phyloP scores from a whole-genome alignment of 495 filamentous ascomycete genomes.

The Tuber indicum region DNA sequence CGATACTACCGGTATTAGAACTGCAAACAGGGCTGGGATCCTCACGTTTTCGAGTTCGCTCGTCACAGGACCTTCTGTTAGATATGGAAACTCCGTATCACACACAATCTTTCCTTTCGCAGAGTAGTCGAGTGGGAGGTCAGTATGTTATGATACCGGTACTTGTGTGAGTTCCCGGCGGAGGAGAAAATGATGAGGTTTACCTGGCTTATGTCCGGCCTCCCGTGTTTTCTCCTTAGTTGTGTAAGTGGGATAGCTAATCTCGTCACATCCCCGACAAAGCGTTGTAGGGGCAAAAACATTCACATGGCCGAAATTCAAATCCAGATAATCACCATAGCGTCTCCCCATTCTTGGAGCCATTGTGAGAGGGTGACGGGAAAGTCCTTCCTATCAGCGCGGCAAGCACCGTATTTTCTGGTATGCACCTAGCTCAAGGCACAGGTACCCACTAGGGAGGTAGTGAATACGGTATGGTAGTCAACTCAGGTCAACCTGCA shows the following conservation, averaged over 20 bases:
- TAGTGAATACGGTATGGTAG: no score
- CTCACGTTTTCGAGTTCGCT: background rate
- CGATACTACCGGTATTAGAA: background rate
- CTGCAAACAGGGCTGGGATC: background rate
- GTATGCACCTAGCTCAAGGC: background rate
- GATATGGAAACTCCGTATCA: background rate
- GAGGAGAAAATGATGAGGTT: background rate
- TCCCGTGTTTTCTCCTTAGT: background rate
- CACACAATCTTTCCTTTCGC: background rate
- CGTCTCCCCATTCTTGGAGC: background rate
- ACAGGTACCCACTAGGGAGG: no score
- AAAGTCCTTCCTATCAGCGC: background rate
- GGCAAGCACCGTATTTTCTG: background rate
- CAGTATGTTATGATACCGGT: background rate
- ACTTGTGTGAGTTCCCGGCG: background rate
- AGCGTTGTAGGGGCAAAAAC: background rate
- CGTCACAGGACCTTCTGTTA: background rate
- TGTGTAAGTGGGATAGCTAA: background rate
- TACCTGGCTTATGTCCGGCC: background rate
- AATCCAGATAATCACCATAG: background rate
- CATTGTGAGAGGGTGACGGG: background rate
- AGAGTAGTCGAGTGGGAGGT: background rate
- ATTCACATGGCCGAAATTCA: background rate
- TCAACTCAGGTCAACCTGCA: no score
- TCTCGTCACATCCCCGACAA: background rate